Evolutionary conservation across 192 early-diverging fungal species (phyloP).

Genomic region (Jimgerdemannia lactiflua): DNA sequence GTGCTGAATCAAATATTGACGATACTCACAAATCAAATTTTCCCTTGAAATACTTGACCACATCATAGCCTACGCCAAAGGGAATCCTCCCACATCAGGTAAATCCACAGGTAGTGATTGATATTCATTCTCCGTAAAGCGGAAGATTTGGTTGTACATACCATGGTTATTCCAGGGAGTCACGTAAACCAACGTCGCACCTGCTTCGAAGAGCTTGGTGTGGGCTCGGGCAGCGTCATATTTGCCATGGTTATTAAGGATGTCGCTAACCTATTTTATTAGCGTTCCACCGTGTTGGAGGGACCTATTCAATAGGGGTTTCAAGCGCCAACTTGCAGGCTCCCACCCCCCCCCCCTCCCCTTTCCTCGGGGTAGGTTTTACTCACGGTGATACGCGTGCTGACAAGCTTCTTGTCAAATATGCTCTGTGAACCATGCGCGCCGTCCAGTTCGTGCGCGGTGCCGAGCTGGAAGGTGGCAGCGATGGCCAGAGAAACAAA

Average conservation of each 20-base stretch:
- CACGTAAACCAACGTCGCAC: constrained; percentile 34
- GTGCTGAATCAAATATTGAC: background rate
- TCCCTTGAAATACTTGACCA: constrained; percentile 41
- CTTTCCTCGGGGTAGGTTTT: background rate
- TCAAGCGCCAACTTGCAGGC: too few species aligned
- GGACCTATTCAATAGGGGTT: too few species aligned
- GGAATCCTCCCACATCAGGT: background rate
- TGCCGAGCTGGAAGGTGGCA: background rate
- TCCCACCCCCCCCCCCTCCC: too few species aligned
- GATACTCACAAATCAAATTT: constrained; percentile 41
- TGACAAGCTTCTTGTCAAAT: background rate
- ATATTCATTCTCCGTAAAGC: background rate
- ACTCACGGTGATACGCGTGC: background rate
- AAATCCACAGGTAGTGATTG: background rate
- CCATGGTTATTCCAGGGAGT: constrained; percentile 43
- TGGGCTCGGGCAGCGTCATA: constrained; percentile 14
- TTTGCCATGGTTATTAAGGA: constrained; percentile 17
- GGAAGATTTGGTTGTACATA: constrained; percentile 4
- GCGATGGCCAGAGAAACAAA: background rate
- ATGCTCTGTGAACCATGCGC: background rate
- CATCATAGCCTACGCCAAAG: constrained; percentile 28
- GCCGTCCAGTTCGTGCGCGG: background rate
- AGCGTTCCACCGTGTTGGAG: background rate
- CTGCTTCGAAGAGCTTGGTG: constrained; percentile 22
- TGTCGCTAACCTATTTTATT: background rate